Evolutionary conservation across 768 basidiomycete genomes (phyloP), one percentile per base, ranked within the genome.

Genomic region (Hortiboletus flavorubellus): DNA sequence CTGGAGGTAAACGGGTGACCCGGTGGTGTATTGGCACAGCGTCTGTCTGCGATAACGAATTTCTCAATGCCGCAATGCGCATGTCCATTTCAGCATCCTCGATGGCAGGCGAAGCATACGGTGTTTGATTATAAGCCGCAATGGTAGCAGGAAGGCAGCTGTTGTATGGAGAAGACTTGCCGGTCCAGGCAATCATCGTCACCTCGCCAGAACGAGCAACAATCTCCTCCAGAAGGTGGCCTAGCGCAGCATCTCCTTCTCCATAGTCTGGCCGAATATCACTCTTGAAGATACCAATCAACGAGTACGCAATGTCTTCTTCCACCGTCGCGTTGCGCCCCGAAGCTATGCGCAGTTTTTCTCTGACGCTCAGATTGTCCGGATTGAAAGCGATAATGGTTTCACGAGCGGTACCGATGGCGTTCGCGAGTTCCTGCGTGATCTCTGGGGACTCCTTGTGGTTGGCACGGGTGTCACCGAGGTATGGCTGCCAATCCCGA

Each of bases 401-500:
- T 18, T 29, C 7, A 2, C 33, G 34, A 23, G 60, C 8, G 6
- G 60, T 18, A 2, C 33, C 33, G 16, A 61, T 48, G 5, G 60
- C 59, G 6, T 49, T 15, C 1, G 46, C 30, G 1, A 62, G 46
- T 41, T 61, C 21, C 21, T 40, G 40, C 49, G 53, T 48, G 21
- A 61, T 61, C n/a, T 47, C 49, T 0, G 46, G 47, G 11, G 58
- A 55, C 0, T 59, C 46, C 29, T 60, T 60, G 42, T 60, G 60
- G 37, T 59, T 61, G 9, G 8, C 0, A 8, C 35, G 31, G 6
- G 41, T 35, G 8, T 62, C 60, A 0, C 39, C 44, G 7, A 51
- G 60, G 21, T 58, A 62, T 2, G 48, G 56, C 23, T 54, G 40
- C 61, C 61, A 62, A 0, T 54, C 16, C 5, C 49, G 12, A 5